Base-by-base conservation (phyloP, 345 rosid species). In the Eucalyptus sp. region DNA sequence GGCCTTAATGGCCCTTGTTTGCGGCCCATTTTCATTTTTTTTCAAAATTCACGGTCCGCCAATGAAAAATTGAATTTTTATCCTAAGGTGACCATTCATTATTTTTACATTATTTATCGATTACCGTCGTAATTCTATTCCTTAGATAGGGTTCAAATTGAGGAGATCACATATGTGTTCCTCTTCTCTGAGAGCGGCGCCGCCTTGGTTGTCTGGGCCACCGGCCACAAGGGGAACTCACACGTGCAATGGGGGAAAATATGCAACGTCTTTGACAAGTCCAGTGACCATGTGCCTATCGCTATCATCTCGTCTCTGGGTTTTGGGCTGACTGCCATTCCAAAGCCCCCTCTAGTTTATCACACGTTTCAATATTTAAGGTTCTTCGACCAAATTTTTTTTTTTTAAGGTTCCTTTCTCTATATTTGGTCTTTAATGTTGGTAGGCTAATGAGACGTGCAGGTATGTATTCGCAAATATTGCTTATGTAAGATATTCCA, bases 131-230 rank as follows among this genome's bases (percentile, higher is more conserved):
- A 52, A 50, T 52, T 52, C 2, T 52, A 52, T 52, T 52, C 10
- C 24, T 52, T 0, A 18, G 58, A 52, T 52, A 52, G 58, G 2
- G 0, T 18, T 52, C 1, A 18, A 52, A 52, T 52, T 52, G 58
- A 52, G 58, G 0, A 52, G 18, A 52, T 18, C 24, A 3, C 1
- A 49, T 49, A 52, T 90, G 95, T 92, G 15, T 66, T 96, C 64
- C 92, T 94, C 44, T 95, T 92, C 91, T 93, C 96, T n/a, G 88
- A 94, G 83, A 91, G 84, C 17, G 95, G 97, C 79, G 96, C 98
- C 1, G 91, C 96, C 33, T 64, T 90, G 25, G 94, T 94, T 43
- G 83, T 94, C 10, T 94, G 96, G 2, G 50, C 94, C 46, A 62
- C 95, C 87, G 96, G 95, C 50, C 76, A 88, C 48, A 17, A 88